Evolutionary conservation across 2,329 filamentous ascomycete species (phyloP).

Genomic region (Paecilomyces fulvus): DNA sequence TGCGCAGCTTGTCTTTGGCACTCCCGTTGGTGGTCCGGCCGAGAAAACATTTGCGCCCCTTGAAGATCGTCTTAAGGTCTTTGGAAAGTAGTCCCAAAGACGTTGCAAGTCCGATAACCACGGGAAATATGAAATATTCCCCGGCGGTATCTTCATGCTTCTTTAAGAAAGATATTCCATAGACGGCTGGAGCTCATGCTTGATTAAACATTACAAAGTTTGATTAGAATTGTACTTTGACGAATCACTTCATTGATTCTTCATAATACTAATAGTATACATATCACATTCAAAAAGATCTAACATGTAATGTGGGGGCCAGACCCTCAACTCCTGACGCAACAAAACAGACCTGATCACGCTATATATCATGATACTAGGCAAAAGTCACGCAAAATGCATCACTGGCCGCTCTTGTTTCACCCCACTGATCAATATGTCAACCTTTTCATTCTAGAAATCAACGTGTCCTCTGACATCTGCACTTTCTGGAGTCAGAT

Average conservation of each 20-base stretch:
- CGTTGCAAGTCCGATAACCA: neutral
- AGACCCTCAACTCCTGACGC: too few relatives aligned
- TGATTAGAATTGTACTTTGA: neutral
- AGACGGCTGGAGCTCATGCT: neutral
- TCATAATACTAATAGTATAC: too few relatives aligned
- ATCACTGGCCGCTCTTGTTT: slow-evolving; percentile 3
- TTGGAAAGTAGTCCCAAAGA: neutral
- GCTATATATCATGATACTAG: neutral
- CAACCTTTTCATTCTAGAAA: slow-evolving; percentile 8
- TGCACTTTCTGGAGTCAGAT: slow-evolving; percentile 3
- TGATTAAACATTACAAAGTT: neutral
- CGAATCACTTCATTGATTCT: too few relatives aligned
- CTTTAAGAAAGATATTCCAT: neutral
- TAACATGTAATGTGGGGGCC: too few relatives aligned
- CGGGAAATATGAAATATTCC: neutral
- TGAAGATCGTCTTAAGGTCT: neutral
- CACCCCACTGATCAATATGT: slow-evolving; percentile 5
- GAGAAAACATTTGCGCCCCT: neutral
- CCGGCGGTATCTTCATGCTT: neutral
- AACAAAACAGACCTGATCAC: neutral
- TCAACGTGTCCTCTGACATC: slow-evolving; percentile 7
- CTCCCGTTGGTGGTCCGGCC: slow-evolving; percentile 8
- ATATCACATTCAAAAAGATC: too few relatives aligned
- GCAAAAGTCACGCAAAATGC: neutral
- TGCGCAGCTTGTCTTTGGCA: slow-evolving; percentile 76